Evolutionary conservation across 768 basidiomycete genomes (phyloP).

Genomic region (Rhodotorula graminis): DNA sequence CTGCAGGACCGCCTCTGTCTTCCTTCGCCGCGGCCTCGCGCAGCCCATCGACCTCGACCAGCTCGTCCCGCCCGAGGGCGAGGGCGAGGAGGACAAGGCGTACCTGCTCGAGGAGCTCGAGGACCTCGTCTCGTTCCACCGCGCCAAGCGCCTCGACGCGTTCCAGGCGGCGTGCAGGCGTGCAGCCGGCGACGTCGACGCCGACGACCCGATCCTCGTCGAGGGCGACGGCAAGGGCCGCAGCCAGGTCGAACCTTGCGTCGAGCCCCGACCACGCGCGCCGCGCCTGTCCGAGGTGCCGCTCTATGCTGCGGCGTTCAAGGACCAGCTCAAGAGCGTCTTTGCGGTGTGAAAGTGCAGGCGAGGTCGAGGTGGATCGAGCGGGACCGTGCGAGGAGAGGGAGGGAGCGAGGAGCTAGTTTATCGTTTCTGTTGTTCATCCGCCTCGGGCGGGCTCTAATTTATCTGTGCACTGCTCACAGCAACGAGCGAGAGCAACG

Average conservation of each 20-base stretch:
- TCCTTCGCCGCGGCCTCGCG: conserved; percentile 33
- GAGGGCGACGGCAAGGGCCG: conserved; percentile 27
- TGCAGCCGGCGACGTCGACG: conserved; percentile 28
- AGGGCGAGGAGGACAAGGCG: conserved; percentile 14
- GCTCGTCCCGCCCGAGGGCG: conserved; percentile 13
- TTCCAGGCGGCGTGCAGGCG: conserved; percentile 11
- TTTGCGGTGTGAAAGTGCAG: conserved; percentile 8
- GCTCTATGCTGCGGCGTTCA: conserved; percentile 5
- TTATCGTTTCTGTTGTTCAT: too few species aligned
- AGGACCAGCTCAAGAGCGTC: conserved; percentile 21
- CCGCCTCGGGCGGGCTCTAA: too few species aligned
- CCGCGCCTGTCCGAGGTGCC: conserved; percentile 16
- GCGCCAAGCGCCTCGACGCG: conserved; percentile 11
- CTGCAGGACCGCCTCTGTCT: conserved; percentile 26
- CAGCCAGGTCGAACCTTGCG: conserved; percentile 5
- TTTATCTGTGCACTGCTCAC: too few species aligned
- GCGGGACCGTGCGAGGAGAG: too few species aligned
- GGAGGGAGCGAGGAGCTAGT: too few species aligned
- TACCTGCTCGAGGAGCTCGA: conserved; percentile 35
- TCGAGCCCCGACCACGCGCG: conserved; percentile 5
- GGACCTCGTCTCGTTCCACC: conserved; percentile 23
- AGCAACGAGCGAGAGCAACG: too few species aligned
- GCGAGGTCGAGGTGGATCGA: neutral
- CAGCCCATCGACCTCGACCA: conserved; percentile 28
- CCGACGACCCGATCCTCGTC: conserved; percentile 32